Evolutionary conservation across 2,329 filamentous ascomycete genomes (phyloP).

Genomic region (Fusarium redolens): DNA sequence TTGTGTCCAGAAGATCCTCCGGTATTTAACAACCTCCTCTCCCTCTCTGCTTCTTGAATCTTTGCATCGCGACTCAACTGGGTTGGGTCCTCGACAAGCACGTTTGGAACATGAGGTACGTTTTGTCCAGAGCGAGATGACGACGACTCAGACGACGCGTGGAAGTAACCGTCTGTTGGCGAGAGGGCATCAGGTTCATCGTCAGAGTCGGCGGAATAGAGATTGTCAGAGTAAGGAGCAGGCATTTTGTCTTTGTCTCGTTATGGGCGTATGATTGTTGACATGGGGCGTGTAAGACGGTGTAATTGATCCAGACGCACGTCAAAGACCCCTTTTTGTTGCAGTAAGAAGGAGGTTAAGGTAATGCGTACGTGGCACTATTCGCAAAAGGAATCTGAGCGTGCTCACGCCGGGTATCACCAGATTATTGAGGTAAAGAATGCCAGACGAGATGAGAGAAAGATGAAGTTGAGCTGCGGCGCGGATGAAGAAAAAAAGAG

Average conservation of each 20-base stretch:
- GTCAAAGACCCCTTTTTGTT: neutral
- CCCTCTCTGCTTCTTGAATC: slow-evolving; percentile 57
- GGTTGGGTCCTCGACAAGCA: slow-evolving; percentile 62
- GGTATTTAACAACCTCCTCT: slow-evolving; percentile 50
- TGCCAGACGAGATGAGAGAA: neutral
- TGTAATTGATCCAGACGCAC: neutral
- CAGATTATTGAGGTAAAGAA: slow-evolving; percentile 1
- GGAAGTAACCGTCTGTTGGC: slow-evolving; percentile 65
- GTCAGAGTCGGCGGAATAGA: slow-evolving; percentile 57
- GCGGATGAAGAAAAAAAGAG: slow-evolving; percentile 19
- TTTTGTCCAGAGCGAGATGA: slow-evolving; percentile 44
- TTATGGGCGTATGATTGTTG: neutral
- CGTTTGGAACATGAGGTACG: slow-evolving; percentile 60
- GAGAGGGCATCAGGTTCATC: slow-evolving; percentile 55
- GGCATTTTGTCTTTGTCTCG: slow-evolving; percentile 52
- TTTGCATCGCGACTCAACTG: slow-evolving; percentile 55
- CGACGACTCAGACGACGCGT: slow-evolving; percentile 50
- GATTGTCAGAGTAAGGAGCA: slow-evolving; percentile 59
- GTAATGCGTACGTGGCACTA: slow-evolving; percentile 12
- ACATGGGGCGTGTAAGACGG: slow-evolving; percentile 22
- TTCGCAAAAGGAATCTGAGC: neutral
- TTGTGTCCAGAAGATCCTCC: neutral
- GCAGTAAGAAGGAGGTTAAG: neutral
- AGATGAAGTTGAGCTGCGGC: slow-evolving; percentile 17
- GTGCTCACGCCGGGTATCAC: slow-evolving; percentile 7